Percentiles rank a stretch among this genome's conserved stretches.
Evolutionary conservation across 768 basidiomycete genomes (phyloP).

Genomic region (Boletus sp.): DNA sequence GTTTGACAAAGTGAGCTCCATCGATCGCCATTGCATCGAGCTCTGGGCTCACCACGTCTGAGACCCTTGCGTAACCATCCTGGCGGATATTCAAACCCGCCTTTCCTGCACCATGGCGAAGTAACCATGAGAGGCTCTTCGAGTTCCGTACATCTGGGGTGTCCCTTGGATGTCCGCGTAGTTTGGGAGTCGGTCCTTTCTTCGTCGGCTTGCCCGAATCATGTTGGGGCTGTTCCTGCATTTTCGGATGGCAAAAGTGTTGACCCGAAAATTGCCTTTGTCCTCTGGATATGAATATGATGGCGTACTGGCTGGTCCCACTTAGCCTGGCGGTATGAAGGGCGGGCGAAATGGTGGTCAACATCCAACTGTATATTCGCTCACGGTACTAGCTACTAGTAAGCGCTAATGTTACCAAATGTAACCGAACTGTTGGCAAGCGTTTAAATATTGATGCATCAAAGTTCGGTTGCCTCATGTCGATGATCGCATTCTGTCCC

Average conservation of each 20-base stretch:
- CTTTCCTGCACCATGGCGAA: slow-evolving; percentile 84
- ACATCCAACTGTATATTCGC: slow-evolving; percentile 5
- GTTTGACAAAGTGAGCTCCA: slow-evolving; percentile 10
- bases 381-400: too few relatives aligned
- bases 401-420: not conserved
- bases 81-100: slow-evolving; percentile 72
- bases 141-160: slow-evolving; percentile 68
- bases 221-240: slow-evolving; percentile 4
- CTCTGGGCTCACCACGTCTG: slow-evolving; percentile 71
- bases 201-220: slow-evolving; percentile 6
- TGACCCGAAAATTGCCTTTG: slow-evolving; percentile 3
- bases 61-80: slow-evolving; percentile 84
- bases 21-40: not conserved
- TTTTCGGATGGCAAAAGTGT: slow-evolving; percentile 4
- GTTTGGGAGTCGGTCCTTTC: slow-evolving; percentile 37
- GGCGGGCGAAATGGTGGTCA: slow-evolving; percentile 1
- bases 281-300: not conserved
- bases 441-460: not conserved
- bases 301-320: not conserved
- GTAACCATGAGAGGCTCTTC: slow-evolving; percentile 86
- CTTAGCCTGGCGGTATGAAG: not conserved
- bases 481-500: slow-evolving; percentile 4
- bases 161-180: slow-evolving; percentile 62
- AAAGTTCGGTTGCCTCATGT: slow-evolving; percentile 2
- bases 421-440: not conserved